A percentile compares a stretch with the other conserved stretches of the same genome.
Conservation (phyloP, 139 green algal genomes). For the Tetraselmis chui region DNA sequence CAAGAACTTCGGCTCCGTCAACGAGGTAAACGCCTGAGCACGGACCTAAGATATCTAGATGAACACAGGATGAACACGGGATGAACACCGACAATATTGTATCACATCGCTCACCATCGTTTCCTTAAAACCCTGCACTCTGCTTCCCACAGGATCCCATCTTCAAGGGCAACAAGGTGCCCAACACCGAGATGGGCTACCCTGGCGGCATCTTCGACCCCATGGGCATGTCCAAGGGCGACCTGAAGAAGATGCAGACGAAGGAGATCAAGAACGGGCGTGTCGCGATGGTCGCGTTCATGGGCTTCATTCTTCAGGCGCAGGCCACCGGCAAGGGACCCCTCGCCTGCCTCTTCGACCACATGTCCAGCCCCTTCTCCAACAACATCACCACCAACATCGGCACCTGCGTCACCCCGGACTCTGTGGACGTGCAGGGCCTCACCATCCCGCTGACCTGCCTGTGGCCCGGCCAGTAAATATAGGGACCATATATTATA, state of each 20-base stretch:
- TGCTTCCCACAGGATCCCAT: slow-evolving; percentile 41
- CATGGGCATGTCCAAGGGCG: slow-evolving; percentile 30
- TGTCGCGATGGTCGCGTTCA: slow-evolving; percentile 42
- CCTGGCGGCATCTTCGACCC: slow-evolving; percentile 63
- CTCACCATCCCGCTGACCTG: slow-evolving; percentile 62
- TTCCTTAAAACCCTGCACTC: too few relatives aligned
- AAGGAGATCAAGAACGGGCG: slow-evolving; percentile 57
- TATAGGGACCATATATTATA: not conserved
- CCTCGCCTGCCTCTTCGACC: slow-evolving; percentile 41
- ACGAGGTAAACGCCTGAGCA: slow-evolving; percentile 13
- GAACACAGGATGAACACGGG: too few relatives aligned
- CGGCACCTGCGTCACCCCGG: slow-evolving; percentile 50
- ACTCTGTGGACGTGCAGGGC: slow-evolving; percentile 57
- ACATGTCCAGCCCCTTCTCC: slow-evolving; percentile 69
- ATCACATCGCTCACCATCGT: too few relatives aligned
- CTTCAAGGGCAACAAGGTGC: slow-evolving; percentile 44
- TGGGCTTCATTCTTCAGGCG: slow-evolving; percentile 36
- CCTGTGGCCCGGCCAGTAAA: slow-evolving; percentile 56
- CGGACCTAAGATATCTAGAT: too few relatives aligned
- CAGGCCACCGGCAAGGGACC: slow-evolving; percentile 45
- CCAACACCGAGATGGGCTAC: slow-evolving; percentile 47
- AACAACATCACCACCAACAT: slow-evolving; percentile 70
- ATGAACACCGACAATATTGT: too few relatives aligned
- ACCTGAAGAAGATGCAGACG: slow-evolving; percentile 36
- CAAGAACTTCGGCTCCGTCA: slow-evolving; percentile 40